phyloP scores from a whole-genome alignment of 139 green algal genomes.

The Eudorina sp. region DNA sequence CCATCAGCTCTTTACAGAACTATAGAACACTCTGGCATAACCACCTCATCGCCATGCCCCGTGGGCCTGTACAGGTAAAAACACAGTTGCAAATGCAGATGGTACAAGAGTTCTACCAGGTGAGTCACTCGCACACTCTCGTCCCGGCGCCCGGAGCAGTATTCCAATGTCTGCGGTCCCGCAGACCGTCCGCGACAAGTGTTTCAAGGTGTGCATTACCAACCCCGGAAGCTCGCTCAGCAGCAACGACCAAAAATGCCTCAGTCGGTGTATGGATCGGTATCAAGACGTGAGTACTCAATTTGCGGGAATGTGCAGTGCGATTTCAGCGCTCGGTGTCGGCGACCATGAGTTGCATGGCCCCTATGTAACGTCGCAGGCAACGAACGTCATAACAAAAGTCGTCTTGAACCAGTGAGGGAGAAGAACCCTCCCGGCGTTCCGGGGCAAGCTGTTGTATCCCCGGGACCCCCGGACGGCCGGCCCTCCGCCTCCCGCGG shows the following conservation, averaged over 20 bases:
- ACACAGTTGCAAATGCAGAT: slow-evolving; percentile 62
- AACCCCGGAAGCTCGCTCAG: slow-evolving; percentile 89
- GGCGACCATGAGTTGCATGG: slow-evolving; percentile 11
- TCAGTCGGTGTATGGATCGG: slow-evolving; percentile 90
- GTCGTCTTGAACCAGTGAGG: slow-evolving; percentile 47
- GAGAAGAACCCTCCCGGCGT: too few species aligned
- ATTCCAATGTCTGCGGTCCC: neutral
- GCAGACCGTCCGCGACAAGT: slow-evolving; percentile 96
- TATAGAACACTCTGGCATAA: too few species aligned
- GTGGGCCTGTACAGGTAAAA: slow-evolving; percentile 58
- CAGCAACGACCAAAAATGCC: slow-evolving; percentile 91
- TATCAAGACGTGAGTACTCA: slow-evolving; percentile 88
- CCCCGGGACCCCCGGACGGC: too few species aligned
- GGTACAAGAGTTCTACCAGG: slow-evolving; percentile 75
- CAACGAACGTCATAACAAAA: slow-evolving; percentile 59
- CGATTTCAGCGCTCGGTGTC: slow-evolving; percentile 6
- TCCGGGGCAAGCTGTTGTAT: too few species aligned
- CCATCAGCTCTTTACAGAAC: neutral
- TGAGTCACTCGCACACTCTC: too few species aligned
- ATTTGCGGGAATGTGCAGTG: neutral
- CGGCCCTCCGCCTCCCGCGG: too few species aligned
- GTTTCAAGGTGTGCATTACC: slow-evolving; percentile 93
- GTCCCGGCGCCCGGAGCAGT: too few species aligned
- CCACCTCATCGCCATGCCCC: too few species aligned
- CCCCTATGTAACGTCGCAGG: slow-evolving; percentile 35